Percentiles rank a stretch among this genome's conserved stretches.
phyloP scores from a whole-genome alignment of 2,329 filamentous ascomycete genomes.

The Epicoccum nigrum region DNA sequence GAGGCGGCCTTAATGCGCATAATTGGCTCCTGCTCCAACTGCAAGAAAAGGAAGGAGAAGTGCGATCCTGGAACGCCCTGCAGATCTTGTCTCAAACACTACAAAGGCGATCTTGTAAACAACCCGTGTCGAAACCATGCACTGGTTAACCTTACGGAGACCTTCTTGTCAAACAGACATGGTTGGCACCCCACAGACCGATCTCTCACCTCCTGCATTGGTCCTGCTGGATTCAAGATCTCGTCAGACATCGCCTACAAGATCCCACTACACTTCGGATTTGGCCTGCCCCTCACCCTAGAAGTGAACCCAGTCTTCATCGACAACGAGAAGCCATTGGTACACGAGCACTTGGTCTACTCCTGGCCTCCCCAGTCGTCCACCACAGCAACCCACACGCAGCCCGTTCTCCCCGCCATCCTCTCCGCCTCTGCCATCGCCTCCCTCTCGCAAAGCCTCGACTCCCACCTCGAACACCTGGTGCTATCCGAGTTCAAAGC shows the following conservation, averaged over 20 bases:
- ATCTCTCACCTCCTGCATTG: constrained; percentile 33
- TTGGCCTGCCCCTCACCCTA: constrained; percentile 37
- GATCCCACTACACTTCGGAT: constrained; percentile 44
- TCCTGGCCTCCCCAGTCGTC: constrained; percentile 41
- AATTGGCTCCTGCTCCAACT: constrained; percentile 44
- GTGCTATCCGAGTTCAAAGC: constrained; percentile 41
- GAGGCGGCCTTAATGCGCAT: constrained; percentile 47
- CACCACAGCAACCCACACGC: constrained; percentile 22
- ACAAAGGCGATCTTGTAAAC: constrained; percentile 44
- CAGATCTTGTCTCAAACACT: constrained; percentile 47
- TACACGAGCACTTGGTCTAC: constrained; percentile 47
- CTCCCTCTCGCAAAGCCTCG: constrained; percentile 30
- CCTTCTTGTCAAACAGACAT: constrained; percentile 41
- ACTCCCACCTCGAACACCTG: constrained; percentile 41
- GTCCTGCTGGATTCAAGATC: constrained; percentile 23
- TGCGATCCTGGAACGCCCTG: constrained; percentile 51
- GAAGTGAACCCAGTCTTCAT: constrained; percentile 36
- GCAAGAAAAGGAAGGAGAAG: constrained; percentile 44
- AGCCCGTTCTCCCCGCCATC: constrained; percentile 46
- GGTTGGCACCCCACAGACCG: constrained; percentile 46
- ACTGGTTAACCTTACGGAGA: constrained; percentile 34
- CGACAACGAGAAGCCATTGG: constrained; percentile 20
- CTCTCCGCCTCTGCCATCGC: constrained; percentile 28
- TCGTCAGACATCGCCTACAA: constrained; percentile 28
- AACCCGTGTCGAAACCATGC: constrained; percentile 45